A percentile compares a stretch with the other conserved stretches of the same genome.
Evolutionary conservation across 352 stramenopile genomes (phyloP).

Genomic region (Phytophthora sp.): DNA sequence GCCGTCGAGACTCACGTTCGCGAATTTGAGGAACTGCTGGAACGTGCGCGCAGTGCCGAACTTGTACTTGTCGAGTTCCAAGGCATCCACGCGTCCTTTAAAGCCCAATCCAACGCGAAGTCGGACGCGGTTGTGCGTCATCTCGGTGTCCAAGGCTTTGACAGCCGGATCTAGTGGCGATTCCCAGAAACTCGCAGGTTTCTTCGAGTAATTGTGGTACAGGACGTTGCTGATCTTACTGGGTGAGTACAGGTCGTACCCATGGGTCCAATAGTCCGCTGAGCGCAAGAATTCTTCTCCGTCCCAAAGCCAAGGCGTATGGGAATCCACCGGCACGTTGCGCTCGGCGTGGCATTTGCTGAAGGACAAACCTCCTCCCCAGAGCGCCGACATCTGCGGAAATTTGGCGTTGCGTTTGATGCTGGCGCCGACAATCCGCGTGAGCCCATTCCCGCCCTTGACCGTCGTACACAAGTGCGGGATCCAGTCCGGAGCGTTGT

Average conservation of each 20-base stretch:
- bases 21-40: slow-evolving; percentile 58
- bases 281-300: slow-evolving; percentile 64
- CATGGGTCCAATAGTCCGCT: slow-evolving; percentile 64
- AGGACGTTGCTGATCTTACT: slow-evolving; percentile 52
- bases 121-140: slow-evolving; percentile 57
- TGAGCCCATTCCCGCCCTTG: slow-evolving; percentile 57
- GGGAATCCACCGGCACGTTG: slow-evolving; percentile 65
- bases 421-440: slow-evolving; percentile 73
- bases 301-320: slow-evolving; percentile 75
- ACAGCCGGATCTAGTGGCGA: slow-evolving; percentile 43
- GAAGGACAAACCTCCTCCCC: slow-evolving; percentile 77
- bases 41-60: slow-evolving; percentile 58
- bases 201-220: slow-evolving; percentile 75
- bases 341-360: slow-evolving; percentile 81
- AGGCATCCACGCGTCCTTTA: slow-evolving; percentile 52
- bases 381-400: slow-evolving; percentile 67
- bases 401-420: slow-evolving; percentile 72
- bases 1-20: slow-evolving; percentile 51
- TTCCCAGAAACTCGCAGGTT: slow-evolving; percentile 58
- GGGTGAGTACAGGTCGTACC: slow-evolving; percentile 69
- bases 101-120: slow-evolving; percentile 55
- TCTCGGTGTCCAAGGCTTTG: slow-evolving; percentile 50
- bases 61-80: slow-evolving; percentile 57
- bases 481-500: slow-evolving; percentile 63
- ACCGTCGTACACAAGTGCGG: slow-evolving; percentile 78